These are phyloP conservation scores for Delitschia confertaspora DNA, from an alignment of 495 filamentous ascomycete species.

Conservation along the genomic window DNA sequence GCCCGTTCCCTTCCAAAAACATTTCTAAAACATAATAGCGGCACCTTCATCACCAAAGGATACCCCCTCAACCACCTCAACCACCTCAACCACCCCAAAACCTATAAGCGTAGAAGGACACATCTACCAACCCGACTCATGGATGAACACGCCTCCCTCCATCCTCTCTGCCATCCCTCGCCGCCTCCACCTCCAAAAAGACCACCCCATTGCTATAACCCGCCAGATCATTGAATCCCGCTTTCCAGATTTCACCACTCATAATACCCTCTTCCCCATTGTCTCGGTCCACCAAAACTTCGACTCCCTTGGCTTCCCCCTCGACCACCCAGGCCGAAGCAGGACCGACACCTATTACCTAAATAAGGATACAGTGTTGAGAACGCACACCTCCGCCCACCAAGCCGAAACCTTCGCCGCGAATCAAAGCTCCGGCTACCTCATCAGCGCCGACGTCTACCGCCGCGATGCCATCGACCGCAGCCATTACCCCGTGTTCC, in stretches of 20 bases:
- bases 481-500: slow-evolving; percentile 92
- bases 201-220: slow-evolving; percentile 86
- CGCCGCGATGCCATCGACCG: slow-evolving; percentile 89
- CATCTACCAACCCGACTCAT: slow-evolving; percentile 60
- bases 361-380: slow-evolving; percentile 71
- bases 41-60: too few species aligned
- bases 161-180: slow-evolving; percentile 65
- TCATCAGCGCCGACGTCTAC: slow-evolving; percentile 94
- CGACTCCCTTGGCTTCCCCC: slow-evolving; percentile 85
- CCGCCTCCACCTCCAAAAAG: slow-evolving; percentile 71
- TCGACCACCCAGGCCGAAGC: slow-evolving; percentile 80
- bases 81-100: slow-evolving; percentile 10
- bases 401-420: slow-evolving; percentile 75
- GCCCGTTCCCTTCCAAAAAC: too few species aligned
- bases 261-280: slow-evolving; percentile 71
- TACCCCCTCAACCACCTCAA: too few species aligned
- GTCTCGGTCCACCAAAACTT: slow-evolving; percentile 88
- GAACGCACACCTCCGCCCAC: slow-evolving; percentile 91
- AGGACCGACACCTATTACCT: slow-evolving; percentile 93
- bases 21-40: too few species aligned
- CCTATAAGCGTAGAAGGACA: slow-evolving; percentile 50
- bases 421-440: slow-evolving; percentile 65
- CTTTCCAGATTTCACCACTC: slow-evolving; percentile 67
- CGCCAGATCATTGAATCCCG: slow-evolving; percentile 84
- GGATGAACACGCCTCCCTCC: slow-evolving; percentile 74